Conservation (phyloP, 2,329 filamentous ascomycete species). For the Xylariaceae sp. region DNA sequence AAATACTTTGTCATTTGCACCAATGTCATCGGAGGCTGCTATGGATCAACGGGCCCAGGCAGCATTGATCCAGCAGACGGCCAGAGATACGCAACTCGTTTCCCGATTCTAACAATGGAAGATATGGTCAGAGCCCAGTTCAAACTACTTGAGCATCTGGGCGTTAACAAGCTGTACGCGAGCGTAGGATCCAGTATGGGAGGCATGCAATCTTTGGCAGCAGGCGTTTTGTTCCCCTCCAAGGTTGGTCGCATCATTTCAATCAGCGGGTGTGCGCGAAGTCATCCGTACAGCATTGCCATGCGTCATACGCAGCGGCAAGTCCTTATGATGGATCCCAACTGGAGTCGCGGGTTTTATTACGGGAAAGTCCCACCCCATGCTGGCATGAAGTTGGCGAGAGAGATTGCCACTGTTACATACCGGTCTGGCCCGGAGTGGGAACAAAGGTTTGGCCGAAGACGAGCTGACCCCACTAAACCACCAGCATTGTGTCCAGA, state of each 20-base stretch:
- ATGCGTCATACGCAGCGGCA: slow-evolving; percentile 98
- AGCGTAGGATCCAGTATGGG: slow-evolving; percentile 98
- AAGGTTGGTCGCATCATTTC: slow-evolving; percentile 83
- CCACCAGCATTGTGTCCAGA: slow-evolving; percentile 95
- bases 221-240: slow-evolving; percentile 81
- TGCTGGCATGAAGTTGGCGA: slow-evolving; percentile 95
- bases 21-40: slow-evolving; percentile 95
- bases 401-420: slow-evolving; percentile 96
- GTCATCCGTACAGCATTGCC: slow-evolving; percentile 96
- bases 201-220: slow-evolving; percentile 94
- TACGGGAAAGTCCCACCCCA: slow-evolving; percentile 89
- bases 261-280: slow-evolving; percentile 91
- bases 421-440: slow-evolving; percentile 97
- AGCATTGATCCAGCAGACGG: slow-evolving; percentile 89
- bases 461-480: slow-evolving; percentile 82
- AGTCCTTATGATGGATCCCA: slow-evolving; percentile 98
- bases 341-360: slow-evolving; percentile 96
- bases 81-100: slow-evolving; percentile 87
- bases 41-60: slow-evolving; percentile 89
- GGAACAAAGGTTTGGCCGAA: slow-evolving; percentile 91
- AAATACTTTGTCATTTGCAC: slow-evolving; percentile 96
- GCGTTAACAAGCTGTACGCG: slow-evolving; percentile 80
- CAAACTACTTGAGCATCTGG: slow-evolving; percentile 78
- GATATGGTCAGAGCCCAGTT: slow-evolving; percentile 99
- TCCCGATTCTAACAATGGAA: slow-evolving; percentile 92